A percentile compares a stretch with the other conserved stretches of the same genome.
Conservation (phyloP, 2,329 filamentous ascomycete genomes). For the Paradendryphiella salina region DNA sequence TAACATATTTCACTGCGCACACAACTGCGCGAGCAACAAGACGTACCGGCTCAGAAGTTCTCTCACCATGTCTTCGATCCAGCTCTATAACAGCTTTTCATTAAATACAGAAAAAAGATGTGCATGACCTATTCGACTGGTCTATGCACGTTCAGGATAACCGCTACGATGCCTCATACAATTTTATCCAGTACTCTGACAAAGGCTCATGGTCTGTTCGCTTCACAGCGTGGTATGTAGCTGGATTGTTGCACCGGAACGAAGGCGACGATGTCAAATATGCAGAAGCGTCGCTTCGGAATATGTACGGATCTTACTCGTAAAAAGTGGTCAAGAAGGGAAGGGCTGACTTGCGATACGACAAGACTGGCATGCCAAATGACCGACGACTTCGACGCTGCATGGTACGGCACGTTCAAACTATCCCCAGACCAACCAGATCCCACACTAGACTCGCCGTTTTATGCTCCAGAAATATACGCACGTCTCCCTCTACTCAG, state of each 20-base stretch:
- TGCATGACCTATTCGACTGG: conserved; percentile 22
- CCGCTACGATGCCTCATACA: conserved; percentile 50
- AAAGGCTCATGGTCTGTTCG: conserved; percentile 51
- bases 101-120: not conserved
- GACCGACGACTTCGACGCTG: conserved; percentile 45
- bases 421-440: conserved; percentile 50
- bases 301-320: conserved; percentile 21
- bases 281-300: conserved; percentile 44
- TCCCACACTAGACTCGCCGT: conserved; percentile 29
- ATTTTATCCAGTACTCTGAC: conserved; percentile 50
- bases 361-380: conserved; percentile 34
- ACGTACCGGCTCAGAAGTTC: not conserved
- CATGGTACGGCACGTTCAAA: conserved; percentile 52
- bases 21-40: not conserved
- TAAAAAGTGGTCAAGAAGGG: not conserved
- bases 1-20: not conserved
- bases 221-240: conserved; percentile 52
- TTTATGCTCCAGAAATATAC: conserved; percentile 41
- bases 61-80: not conserved
- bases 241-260: conserved; percentile 46
- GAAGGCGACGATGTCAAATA: conserved; percentile 44
- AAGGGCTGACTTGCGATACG: not conserved
- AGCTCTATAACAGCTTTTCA: not conserved
- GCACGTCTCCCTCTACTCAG: not conserved
- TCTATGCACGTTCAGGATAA: conserved; percentile 35